Conservation (phyloP, 306 rosid species). For the Arachis hypogaea region DNA sequence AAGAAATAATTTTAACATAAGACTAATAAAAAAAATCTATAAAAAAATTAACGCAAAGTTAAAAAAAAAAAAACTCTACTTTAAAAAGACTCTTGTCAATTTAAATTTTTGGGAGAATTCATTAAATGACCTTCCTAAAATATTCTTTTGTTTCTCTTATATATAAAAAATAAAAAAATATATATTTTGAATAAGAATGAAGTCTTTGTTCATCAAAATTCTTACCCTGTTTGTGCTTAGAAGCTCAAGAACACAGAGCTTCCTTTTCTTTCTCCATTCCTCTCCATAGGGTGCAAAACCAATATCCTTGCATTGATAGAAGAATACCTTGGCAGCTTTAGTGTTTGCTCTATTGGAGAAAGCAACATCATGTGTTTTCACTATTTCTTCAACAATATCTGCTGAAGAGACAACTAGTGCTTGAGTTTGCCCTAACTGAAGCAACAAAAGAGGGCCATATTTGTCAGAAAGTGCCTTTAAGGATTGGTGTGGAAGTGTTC, state of each 20-base stretch:
- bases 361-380: not conserved
- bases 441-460: slow-evolving; percentile 26
- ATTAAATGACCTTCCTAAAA: too few species aligned
- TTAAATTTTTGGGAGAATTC: too few species aligned
- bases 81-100: too few species aligned
- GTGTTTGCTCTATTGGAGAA: not conserved
- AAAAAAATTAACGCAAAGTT: too few species aligned
- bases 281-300: slow-evolving; percentile 32
- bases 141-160: too few species aligned
- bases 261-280: slow-evolving; percentile 15
- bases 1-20: too few species aligned
- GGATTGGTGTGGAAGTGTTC: slow-evolving; percentile 25
- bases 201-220: too few species aligned
- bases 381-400: not conserved
- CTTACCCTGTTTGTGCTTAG: slow-evolving; percentile 26
- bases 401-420: slow-evolving; percentile 31
- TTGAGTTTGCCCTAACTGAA: slow-evolving; percentile 21
- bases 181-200: too few species aligned
- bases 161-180: too few species aligned
- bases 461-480: not conserved
- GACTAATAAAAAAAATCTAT: too few species aligned
- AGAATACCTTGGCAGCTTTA: not conserved
- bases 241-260: slow-evolving; percentile 29
- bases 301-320: slow-evolving; percentile 21
- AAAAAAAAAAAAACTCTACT: too few species aligned